Evolutionary conservation across 345 rosid species (phyloP).

Genomic region (Boechera stricta): DNA sequence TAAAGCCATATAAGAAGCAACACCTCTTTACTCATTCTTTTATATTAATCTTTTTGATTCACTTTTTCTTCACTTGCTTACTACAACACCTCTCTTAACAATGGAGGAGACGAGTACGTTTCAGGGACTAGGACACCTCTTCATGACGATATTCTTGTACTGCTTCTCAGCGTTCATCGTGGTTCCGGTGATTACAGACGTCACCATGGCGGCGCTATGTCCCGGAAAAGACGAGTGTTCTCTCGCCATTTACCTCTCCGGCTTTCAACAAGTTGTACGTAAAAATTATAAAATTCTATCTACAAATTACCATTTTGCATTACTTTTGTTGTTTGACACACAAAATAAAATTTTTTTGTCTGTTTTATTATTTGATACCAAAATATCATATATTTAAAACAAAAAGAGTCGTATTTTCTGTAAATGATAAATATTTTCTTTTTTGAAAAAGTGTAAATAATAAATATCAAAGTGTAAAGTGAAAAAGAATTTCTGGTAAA

Average conservation of each 20-base stretch:
- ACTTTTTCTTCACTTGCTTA: conserved; percentile 23
- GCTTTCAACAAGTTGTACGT: conserved; percentile 78
- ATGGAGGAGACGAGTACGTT: conserved; percentile 44
- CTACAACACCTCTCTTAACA: background rate
- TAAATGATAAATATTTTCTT: too few relatives aligned
- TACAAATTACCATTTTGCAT: too few relatives aligned
- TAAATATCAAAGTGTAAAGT: too few relatives aligned
- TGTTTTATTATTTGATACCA: too few relatives aligned
- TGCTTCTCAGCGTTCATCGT: conserved; percentile 54
- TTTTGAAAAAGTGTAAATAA: background rate
- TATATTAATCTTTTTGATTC: conserved; percentile 21
- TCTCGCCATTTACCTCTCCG: conserved; percentile 86
- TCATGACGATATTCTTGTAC: conserved; percentile 64
- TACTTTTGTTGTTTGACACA: too few relatives aligned
- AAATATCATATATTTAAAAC: background rate
- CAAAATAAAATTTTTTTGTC: too few relatives aligned
- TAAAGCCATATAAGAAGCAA: conserved; percentile 30
- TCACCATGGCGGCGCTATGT: conserved; percentile 84
- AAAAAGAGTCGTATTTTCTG: too few relatives aligned
- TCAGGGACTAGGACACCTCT: conserved; percentile 60
- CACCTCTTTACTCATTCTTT: conserved; percentile 2
- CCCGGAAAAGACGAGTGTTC: conserved; percentile 83
- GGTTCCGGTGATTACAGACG: conserved; percentile 74
- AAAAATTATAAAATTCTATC: too few relatives aligned
- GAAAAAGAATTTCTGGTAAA: too few relatives aligned